phyloP scores from a whole-genome alignment of 75 land plant species.

The Cupressus sempervirens region DNA sequence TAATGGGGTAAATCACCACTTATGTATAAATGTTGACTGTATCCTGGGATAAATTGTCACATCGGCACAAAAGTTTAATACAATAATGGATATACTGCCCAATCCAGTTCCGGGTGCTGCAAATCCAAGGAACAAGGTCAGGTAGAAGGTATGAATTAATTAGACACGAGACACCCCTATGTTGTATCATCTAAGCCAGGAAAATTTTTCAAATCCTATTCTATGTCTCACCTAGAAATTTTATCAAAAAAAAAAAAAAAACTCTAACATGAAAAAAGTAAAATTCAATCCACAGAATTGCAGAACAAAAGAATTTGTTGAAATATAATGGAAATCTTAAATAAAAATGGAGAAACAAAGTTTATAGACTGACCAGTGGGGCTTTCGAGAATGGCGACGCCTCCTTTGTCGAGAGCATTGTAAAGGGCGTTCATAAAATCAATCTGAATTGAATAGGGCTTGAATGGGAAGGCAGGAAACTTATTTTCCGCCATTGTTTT shows the following conservation, averaged over 20 bases:
- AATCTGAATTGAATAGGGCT: slow-evolving; percentile 84
- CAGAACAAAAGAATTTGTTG: neutral
- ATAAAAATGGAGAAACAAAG: neutral
- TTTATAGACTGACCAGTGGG: slow-evolving; percentile 68
- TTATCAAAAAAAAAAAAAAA: neutral
- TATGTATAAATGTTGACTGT: no score
- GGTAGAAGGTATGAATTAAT: no score
- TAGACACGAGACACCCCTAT: no score
- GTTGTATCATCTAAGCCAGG: no score
- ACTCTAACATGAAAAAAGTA: neutral
- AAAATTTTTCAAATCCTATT: neutral
- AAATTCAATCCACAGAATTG: neutral
- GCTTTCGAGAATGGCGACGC: slow-evolving; percentile 96
- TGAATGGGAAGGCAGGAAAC: slow-evolving; percentile 86
- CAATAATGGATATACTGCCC: no score
- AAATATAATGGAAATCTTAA: neutral
- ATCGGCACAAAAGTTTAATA: no score
- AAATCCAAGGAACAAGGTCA: no score
- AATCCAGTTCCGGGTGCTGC: no score
- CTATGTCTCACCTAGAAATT: neutral
- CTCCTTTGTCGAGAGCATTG: slow-evolving; percentile 68
- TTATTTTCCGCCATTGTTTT: slow-evolving; percentile 13
- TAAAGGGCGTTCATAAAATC: slow-evolving; percentile 85
- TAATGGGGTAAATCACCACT: no score
- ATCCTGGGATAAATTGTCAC: no score